Evolutionary conservation across 2,329 filamentous ascomycete species (phyloP).

Genomic region (Aspergillus vadensis): DNA sequence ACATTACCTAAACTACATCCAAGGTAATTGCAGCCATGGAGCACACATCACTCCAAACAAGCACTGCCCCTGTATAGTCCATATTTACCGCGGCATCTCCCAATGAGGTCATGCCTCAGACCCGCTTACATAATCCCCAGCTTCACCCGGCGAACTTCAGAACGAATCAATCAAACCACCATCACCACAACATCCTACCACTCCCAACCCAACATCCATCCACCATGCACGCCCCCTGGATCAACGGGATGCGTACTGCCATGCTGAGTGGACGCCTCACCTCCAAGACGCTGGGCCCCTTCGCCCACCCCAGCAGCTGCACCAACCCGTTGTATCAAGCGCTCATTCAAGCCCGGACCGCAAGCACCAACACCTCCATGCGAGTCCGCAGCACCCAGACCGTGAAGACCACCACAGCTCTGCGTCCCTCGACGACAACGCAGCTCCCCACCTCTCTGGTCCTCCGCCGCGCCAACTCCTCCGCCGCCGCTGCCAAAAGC

Average conservation of each 20-base stretch:
- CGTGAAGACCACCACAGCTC: conserved; percentile 16
- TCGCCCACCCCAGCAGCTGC: conserved; percentile 25
- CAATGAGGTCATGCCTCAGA: not conserved
- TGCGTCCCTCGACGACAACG: conserved; percentile 14
- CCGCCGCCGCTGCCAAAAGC: conserved; percentile 28
- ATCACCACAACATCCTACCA: not conserved
- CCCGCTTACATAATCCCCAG: conserved; percentile 27
- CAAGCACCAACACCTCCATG: conserved; percentile 28
- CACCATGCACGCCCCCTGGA: conserved; percentile 30
- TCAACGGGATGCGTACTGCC: conserved; percentile 36
- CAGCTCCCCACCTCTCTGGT: conserved; percentile 12
- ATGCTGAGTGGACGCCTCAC: conserved; percentile 32
- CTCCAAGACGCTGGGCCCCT: conserved; percentile 26
- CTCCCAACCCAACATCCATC: conserved; percentile 5
- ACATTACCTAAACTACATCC: too few relatives aligned
- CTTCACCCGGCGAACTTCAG: conserved; percentile 7
- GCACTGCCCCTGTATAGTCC: too few relatives aligned
- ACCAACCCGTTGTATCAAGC: conserved; percentile 21
- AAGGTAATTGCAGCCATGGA: too few relatives aligned
- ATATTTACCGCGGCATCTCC: not conserved
- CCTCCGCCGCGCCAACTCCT: conserved; percentile 30
- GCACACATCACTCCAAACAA: too few relatives aligned
- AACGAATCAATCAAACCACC: conserved; percentile 5
- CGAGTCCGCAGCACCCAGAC: conserved; percentile 17
- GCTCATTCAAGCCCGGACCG: conserved; percentile 28